phyloP scores from a whole-genome alignment of 108 stramenopile species.

The Cylindrotheca closterium region DNA sequence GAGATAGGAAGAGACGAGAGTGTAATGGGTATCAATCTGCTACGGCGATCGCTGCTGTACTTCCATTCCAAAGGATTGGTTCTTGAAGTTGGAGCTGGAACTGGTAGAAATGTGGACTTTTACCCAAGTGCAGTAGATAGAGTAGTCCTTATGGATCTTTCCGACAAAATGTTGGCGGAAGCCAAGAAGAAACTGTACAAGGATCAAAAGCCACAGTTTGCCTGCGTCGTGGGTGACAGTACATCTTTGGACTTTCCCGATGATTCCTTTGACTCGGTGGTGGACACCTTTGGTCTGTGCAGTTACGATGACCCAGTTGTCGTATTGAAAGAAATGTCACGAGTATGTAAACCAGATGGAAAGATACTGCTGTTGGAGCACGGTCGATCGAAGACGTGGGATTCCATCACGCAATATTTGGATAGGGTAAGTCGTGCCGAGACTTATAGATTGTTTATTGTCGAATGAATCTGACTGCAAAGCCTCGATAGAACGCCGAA shows the following conservation, averaged over 20 bases:
- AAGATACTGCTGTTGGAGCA: slow-evolving; percentile 82
- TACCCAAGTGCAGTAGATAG: slow-evolving; percentile 65
- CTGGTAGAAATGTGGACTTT: slow-evolving; percentile 75
- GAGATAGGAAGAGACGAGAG: slow-evolving; percentile 73
- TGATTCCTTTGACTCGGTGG: slow-evolving; percentile 80
- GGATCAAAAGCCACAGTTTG: slow-evolving; percentile 37
- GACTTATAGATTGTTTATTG: not conserved
- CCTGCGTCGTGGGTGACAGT: slow-evolving; percentile 61
- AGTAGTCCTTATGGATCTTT: slow-evolving; percentile 77
- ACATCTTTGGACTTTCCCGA: slow-evolving; percentile 49
- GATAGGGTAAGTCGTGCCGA: slow-evolving; percentile 33
- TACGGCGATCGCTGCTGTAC: slow-evolving; percentile 65
- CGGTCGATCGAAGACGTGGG: slow-evolving; percentile 66
- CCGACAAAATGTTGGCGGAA: slow-evolving; percentile 70
- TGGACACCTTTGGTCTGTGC: slow-evolving; percentile 94
- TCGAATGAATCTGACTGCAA: not conserved
- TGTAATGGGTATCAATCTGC: slow-evolving; percentile 75
- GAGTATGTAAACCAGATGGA: slow-evolving; percentile 83
- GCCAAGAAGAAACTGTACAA: slow-evolving; percentile 57
- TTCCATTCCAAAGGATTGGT: slow-evolving; percentile 81
- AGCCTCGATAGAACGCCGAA: slow-evolving; percentile 48
- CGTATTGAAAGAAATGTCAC: slow-evolving; percentile 77
- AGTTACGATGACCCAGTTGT: slow-evolving; percentile 83
- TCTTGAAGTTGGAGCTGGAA: slow-evolving; percentile 89
- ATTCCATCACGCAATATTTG: slow-evolving; percentile 55